Percentiles rank a stretch among this genome's conserved stretches.
Conservation (phyloP, 108 stramenopile species). For the Schizochytrium sp. region DNA sequence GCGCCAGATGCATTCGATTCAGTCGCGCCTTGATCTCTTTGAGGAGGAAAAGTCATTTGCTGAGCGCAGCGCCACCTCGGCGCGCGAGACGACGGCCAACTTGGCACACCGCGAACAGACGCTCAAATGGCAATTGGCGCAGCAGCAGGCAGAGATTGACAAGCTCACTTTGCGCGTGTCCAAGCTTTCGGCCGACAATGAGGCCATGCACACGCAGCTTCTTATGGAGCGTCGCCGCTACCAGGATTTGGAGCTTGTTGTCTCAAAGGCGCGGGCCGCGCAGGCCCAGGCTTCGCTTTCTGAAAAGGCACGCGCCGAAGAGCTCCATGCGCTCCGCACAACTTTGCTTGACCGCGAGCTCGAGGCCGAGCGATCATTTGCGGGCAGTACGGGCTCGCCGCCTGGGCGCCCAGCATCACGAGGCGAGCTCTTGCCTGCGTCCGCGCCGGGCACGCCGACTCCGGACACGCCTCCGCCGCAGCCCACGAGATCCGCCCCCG, state of each 20-base stretch:
- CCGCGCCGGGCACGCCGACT: no score
- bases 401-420: no score
- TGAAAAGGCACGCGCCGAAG: background rate
- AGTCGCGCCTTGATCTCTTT: background rate
- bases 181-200: background rate
- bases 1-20: background rate
- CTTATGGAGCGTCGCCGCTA: background rate
- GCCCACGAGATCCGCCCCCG: no score
- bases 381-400: background rate
- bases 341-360: background rate
- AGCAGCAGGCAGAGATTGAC: background rate
- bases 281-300: background rate
- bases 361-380: background rate
- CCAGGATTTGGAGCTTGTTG: slow-evolving; percentile 5
- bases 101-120: background rate
- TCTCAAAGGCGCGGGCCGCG: background rate
- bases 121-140: background rate
- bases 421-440: no score
- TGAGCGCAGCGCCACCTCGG: background rate
- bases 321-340: background rate
- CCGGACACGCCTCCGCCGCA: no score
- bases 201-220: background rate
- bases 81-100: background rate
- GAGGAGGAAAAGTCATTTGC: slow-evolving; percentile 1
- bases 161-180: background rate